phyloP scores from a whole-genome alignment of 768 basidiomycete genomes.

The Hericium rajendrae region DNA sequence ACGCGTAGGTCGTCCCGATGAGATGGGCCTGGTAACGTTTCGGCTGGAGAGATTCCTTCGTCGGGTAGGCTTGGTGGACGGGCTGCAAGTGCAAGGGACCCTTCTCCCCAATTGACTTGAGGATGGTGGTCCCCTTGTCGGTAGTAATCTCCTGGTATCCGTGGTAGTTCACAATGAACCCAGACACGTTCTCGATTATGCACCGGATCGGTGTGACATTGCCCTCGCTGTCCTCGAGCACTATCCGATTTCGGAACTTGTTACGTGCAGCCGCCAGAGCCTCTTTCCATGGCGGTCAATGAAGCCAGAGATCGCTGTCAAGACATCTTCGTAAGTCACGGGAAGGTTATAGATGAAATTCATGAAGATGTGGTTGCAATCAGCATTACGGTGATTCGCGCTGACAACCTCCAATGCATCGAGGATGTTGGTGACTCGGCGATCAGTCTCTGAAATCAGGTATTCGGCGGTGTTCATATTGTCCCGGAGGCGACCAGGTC shows the following conservation, averaged over 20 bases:
- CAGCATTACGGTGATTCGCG: constrained; percentile 82
- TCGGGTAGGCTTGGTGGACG: constrained; percentile 87
- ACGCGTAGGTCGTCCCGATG: constrained; percentile 96
- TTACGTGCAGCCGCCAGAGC: constrained; percentile 96
- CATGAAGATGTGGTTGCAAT: constrained; percentile 98
- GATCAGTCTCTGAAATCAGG: constrained; percentile 96
- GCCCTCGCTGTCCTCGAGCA: constrained; percentile 90
- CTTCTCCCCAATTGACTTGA: constrained; percentile 97
- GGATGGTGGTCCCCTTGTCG: constrained; percentile 88
- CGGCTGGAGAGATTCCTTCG: constrained; percentile 96
- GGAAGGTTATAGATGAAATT: constrained; percentile 97
- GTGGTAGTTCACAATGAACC: constrained; percentile 97
- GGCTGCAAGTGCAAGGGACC: constrained; percentile 95
- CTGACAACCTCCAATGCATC: constrained; percentile 93
- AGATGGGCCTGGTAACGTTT: constrained; percentile 99
- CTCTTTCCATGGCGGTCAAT: constrained; percentile 98
- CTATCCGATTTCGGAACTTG: constrained; percentile 95
- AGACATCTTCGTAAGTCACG: constrained; percentile 93
- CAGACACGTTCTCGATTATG: constrained; percentile 97
- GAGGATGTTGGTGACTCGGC: constrained; percentile 86
- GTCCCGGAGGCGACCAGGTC: constrained; percentile 88
- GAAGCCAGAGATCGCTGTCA: constrained; percentile 96
- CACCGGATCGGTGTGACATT: constrained; percentile 94
- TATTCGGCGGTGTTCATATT: constrained; percentile 95
- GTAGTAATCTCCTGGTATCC: constrained; percentile 97